Percentiles rank a stretch among this genome's conserved stretches.
phyloP scores from a whole-genome alignment of 805 yeast species.

The Danielia reshetovae region DNA sequence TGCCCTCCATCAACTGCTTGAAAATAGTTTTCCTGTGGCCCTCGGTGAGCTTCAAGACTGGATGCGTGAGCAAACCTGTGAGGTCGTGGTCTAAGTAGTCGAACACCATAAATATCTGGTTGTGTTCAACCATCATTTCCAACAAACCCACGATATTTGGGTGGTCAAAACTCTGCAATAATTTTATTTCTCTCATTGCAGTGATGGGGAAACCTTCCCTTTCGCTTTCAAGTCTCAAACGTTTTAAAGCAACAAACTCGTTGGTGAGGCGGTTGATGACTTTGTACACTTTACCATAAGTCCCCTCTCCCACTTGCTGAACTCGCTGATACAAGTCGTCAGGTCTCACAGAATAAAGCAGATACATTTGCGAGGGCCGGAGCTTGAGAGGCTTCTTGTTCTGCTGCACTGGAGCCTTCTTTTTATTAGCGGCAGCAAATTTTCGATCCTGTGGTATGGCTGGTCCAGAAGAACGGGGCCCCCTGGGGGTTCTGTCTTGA shows the following conservation, averaged over 20 bases:
- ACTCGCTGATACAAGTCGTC: conserved; percentile 59
- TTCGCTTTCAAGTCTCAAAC: conserved; percentile 78
- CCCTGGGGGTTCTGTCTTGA: conserved; percentile 1
- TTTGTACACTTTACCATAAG: conserved; percentile 93
- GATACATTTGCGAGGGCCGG: conserved; percentile 29
- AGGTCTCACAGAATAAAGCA: conserved; percentile 24
- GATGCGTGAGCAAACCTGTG: conserved; percentile 80
- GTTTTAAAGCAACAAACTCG: conserved; percentile 79
- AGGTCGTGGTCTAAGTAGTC: conserved; percentile 93
- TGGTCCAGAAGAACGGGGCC: conserved; percentile 1
- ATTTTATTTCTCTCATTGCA: conserved; percentile 84
- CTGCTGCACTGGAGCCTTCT: background rate
- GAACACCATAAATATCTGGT: conserved; percentile 80
- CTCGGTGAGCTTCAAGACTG: conserved; percentile 55
- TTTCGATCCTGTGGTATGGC: conserved; percentile 2
- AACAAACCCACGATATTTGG: conserved; percentile 72
- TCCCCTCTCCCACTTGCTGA: conserved; percentile 97
- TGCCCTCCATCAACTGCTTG: conserved; percentile 63
- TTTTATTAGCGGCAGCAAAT: background rate
- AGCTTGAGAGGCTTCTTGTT: conserved; percentile 13
- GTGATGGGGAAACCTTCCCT: conserved; percentile 96
- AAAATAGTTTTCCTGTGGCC: conserved; percentile 66
- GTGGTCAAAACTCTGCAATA: conserved; percentile 80
- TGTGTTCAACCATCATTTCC: conserved; percentile 85
- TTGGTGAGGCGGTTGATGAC: conserved; percentile 69